Evolutionary conservation across 805 yeast species (phyloP).

Genomic region (Candida khao-thaluensis): DNA sequence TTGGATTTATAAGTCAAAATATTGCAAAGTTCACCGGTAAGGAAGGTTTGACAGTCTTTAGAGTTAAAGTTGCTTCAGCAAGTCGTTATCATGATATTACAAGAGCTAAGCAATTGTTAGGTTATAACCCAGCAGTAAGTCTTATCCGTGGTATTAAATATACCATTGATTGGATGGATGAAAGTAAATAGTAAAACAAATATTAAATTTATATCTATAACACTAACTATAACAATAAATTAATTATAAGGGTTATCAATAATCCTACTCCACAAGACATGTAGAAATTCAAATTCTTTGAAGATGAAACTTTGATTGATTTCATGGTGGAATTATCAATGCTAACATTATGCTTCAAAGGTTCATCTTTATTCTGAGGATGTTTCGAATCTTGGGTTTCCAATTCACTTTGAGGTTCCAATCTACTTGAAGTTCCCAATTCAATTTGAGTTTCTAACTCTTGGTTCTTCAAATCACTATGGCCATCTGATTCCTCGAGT

Average conservation of each 20-base stretch:
- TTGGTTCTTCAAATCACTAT: too few relatives aligned
- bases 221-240: constrained; percentile 1
- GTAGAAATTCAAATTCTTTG: constrained; percentile 4
- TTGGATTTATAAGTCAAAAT: constrained; percentile 79
- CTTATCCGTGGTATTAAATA: constrained; percentile 75
- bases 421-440: too few relatives aligned
- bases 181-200: constrained; percentile 30
- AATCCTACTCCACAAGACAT: constrained; percentile 2
- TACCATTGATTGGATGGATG: constrained; percentile 89
- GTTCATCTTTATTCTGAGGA: background rate
- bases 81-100: constrained; percentile 87
- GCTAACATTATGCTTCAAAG: background rate
- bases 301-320: background rate
- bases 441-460: too few relatives aligned
- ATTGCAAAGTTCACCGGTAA: constrained; percentile 69
- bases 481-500: too few relatives aligned
- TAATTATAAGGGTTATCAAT: background rate
- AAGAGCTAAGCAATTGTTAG: constrained; percentile 77
- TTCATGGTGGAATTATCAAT: background rate
- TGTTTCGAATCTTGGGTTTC: too few relatives aligned
- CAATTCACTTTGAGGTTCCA: too few relatives aligned
- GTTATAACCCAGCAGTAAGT: constrained; percentile 76
- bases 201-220: too few relatives aligned
- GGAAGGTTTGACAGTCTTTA: constrained; percentile 92
- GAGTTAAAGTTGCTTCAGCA: constrained; percentile 91